Base-by-base conservation (phyloP, 73 alveolate species). In the Tetrahymena elliotti region DNA sequence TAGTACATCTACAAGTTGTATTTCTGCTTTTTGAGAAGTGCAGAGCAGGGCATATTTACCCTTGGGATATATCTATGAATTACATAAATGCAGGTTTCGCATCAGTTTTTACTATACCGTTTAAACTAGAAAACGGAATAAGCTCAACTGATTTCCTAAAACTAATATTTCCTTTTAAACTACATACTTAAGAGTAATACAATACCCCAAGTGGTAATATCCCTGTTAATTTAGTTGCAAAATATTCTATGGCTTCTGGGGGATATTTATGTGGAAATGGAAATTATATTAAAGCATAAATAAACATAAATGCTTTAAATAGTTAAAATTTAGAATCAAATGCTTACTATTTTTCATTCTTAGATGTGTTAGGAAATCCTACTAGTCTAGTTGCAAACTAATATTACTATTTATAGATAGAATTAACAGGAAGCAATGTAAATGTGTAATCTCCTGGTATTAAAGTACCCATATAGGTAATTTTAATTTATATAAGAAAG, bases 41-140 rank as follows among this genome's bases (percentile, higher is more conserved):
- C 6, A 68, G 18, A n/a, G 88, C 88, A n/a, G 54, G 94, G 6
- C 94, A 36, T 37, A 84, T 84, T 84, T 37, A 84, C 15, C 92
- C 88, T 39, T 94, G 96, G 96, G 96, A 94, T 84, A 13, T 94
- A 11, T 3, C 83, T 8, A 33, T 94, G 34, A 93, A 94, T 94
- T 94, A 94, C 38, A 83, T 84, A 13, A 94, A 94, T 40, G 94
- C 96, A 16, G 96, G 96, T 35, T 94, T 40, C 38, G 96, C 96
- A 27, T 83, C 93, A 36, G 54, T 35, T 20, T 94, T 94, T 94
- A 94, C 96, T 12, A 39, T 94, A 12, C 94, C 96, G 3, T 94
- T 94, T 35, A 37, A 83, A 54, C 82, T 94, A 27, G 53, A 84
- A 39, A 94, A 83, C 38, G 53, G 94, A 35, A 41, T 94, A 20